Percentiles rank a stretch among this genome's conserved stretches.
Conservation (phyloP, 2,329 filamentous ascomycete species). For the Zarea fungicola region DNA sequence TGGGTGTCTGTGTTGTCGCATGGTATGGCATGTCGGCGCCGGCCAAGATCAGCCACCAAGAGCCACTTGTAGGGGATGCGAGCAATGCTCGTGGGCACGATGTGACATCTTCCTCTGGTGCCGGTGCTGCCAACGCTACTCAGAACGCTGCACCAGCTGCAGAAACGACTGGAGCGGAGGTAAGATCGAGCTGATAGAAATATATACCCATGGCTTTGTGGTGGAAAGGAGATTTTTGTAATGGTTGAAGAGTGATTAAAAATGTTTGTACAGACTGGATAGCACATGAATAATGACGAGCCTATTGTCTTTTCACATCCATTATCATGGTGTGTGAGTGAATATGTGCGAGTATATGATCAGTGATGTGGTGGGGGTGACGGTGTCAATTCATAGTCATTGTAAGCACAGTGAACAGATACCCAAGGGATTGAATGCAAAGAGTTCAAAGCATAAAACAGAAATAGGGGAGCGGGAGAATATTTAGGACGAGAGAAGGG, state of each 20-base stretch:
- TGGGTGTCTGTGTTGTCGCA: slow-evolving; percentile 62
- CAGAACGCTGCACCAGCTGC: neutral
- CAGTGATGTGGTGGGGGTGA: too few relatives aligned
- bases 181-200: slow-evolving; percentile 9
- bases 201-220: neutral
- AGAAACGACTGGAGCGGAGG: neutral
- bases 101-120: neutral
- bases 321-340: too few relatives aligned
- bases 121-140: neutral
- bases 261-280: neutral
- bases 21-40: slow-evolving; percentile 54
- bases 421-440: too few relatives aligned
- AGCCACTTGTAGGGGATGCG: neutral
- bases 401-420: too few relatives aligned
- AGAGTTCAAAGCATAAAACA: too few relatives aligned
- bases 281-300: neutral
- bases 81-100: neutral
- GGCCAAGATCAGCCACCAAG: neutral
- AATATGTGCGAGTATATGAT: too few relatives aligned
- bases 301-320: too few relatives aligned
- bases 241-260: neutral
- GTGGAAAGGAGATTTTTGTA: neutral
- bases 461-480: too few relatives aligned
- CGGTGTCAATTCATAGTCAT: too few relatives aligned
- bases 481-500: too few relatives aligned